Base-by-base conservation (phyloP, 1,284 basidiomycete species). In the Ceratobasidium sp. region DNA sequence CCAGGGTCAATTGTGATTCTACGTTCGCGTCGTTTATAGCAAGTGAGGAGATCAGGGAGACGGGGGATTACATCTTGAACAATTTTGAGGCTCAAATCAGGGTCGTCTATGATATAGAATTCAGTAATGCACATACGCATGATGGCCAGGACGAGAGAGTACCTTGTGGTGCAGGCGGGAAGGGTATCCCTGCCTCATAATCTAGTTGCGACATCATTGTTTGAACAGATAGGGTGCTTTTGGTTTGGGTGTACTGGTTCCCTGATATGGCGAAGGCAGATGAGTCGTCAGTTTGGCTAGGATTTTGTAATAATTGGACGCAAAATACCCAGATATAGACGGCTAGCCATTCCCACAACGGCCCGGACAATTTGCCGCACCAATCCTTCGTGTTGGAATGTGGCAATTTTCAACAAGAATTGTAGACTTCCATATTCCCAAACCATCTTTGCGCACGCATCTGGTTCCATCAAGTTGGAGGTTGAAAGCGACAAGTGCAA, bases 341-440 rank as follows among this genome's bases (percentile, higher is more conserved):
- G 1, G 28, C 7, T 18, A 3, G 8, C 16, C 53, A 53, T 53
- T 9, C 49, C 49, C 2, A 53, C 23, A 2, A 53, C 49, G 3
- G 49, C 49, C 23, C 49, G 49, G 14, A 53, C 23, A 12, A 53
- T 53, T 14, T 23, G 1, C 12, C 23, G 21, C 2, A 53, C 49
- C 12, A 5, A 11, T 4, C 18, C 23, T 23, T 25, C 14, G 23
- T 53, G 7, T 11, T 53, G 3, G 23, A 53, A 53, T 53, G 7
- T 8, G 9, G 49, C 49, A 9, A 53, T 4, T 8, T 53, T 53
- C 23, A 53, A 16, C n/a, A 53, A 16, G 23, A 53, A 53, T 53
- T 53, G 49, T 3, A 53, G 16, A 4, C 56, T 25, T 1, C 56
- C 56, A 23, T 59, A 59, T 25, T 59, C 56, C 56, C 56, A 59